phyloP scores from a whole-genome alignment of 768 basidiomycete genomes.

The Suillus tomentosus region DNA sequence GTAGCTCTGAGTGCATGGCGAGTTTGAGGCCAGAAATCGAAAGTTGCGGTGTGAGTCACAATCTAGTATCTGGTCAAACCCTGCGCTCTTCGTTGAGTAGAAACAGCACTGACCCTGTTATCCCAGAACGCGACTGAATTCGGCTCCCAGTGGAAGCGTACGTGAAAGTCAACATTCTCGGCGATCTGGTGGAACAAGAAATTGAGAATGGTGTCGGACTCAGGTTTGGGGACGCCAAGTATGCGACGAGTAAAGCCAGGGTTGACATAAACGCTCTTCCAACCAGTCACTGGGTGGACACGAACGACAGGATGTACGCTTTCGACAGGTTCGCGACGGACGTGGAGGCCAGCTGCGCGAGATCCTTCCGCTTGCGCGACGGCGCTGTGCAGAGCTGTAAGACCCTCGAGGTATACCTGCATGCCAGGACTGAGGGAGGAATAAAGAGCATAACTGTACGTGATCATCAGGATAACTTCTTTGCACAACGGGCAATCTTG shows the following conservation, averaged over 20 bases:
- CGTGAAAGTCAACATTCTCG: constrained; percentile 72
- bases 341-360: constrained; percentile 65
- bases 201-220: constrained; percentile 71
- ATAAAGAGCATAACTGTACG: constrained; percentile 73
- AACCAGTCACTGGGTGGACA: constrained; percentile 82
- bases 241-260: constrained; percentile 82
- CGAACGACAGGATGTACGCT: constrained; percentile 79
- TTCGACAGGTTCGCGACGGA: constrained; percentile 70
- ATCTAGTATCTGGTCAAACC: constrained; percentile 41
- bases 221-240: constrained; percentile 76
- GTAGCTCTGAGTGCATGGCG: constrained; percentile 82
- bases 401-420: constrained; percentile 75
- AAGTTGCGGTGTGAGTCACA: constrained; percentile 77
- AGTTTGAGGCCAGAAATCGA: constrained; percentile 78
- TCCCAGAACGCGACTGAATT: constrained; percentile 88
- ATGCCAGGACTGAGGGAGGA: constrained; percentile 76
- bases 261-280: constrained; percentile 84
- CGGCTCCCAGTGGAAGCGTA: constrained; percentile 75
- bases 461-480: constrained; percentile 13
- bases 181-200: constrained; percentile 75
- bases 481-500: neutral
- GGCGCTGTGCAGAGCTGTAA: constrained; percentile 74
- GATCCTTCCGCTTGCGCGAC: constrained; percentile 78
- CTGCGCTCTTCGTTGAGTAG: neutral
- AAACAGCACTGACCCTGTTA: constrained; percentile 57